A percentile compares a stretch with the other conserved stretches of the same genome.
Conservation (phyloP, 2,329 filamentous ascomycete genomes). For the Fusarium sororula region DNA sequence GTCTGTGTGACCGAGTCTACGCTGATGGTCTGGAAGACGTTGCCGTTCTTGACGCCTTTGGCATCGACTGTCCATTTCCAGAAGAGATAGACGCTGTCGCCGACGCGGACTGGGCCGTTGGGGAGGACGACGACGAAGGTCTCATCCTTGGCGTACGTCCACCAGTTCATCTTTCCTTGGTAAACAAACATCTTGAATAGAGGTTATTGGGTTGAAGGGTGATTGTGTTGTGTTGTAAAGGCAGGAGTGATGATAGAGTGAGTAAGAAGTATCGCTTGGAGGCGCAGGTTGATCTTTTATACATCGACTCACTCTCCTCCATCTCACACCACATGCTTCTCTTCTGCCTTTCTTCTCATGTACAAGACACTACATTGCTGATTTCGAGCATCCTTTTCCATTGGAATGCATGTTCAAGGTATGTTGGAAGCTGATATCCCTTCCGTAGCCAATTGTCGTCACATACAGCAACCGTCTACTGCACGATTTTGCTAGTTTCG, state of each 20-base stretch:
- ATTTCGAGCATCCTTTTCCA: background rate
- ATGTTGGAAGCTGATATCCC: background rate
- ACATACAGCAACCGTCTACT: background rate
- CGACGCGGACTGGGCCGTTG: conserved; percentile 25
- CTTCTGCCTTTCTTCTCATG: background rate
- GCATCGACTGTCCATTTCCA: conserved; percentile 29
- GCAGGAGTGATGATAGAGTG: background rate
- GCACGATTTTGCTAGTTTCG: background rate
- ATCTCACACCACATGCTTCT: background rate
- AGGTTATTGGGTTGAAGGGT: background rate
- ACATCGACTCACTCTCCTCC: background rate
- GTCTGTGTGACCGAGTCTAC: conserved; percentile 10
- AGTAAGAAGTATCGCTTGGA: background rate
- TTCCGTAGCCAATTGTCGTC: background rate
- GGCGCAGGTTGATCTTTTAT: background rate
- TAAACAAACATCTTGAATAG: conserved; percentile 31
- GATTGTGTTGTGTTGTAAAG: background rate
- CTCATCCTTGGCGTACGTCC: conserved; percentile 23
- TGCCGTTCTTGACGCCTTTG: conserved; percentile 19
- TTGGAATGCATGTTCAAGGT: background rate
- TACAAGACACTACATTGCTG: background rate
- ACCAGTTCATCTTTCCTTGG: conserved; percentile 33
- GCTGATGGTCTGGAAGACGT: conserved; percentile 24
- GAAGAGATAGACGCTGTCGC: conserved; percentile 36
- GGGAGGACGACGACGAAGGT: conserved; percentile 31